phyloP scores from a whole-genome alignment of 371 early-diverging fungal genomes.

The Sporodiniella umbellata region DNA sequence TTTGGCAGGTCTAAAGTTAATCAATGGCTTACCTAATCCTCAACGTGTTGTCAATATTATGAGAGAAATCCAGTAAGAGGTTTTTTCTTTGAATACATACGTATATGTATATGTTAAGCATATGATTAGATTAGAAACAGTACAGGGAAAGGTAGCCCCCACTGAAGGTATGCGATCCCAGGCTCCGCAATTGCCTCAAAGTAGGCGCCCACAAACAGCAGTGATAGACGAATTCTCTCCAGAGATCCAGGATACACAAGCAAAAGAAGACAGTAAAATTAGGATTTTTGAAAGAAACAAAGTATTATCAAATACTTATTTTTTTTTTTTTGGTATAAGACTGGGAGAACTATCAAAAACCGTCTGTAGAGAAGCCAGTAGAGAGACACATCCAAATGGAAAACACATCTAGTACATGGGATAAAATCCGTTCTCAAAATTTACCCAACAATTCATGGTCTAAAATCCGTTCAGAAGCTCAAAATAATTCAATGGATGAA shows the following conservation, averaged over 20 bases:
- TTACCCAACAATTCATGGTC: conserved; percentile 43
- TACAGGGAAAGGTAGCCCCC: conserved; percentile 7
- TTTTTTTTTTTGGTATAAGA: too few species aligned
- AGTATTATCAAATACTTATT: too few species aligned
- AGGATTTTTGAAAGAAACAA: too few species aligned
- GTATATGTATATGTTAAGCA: neutral
- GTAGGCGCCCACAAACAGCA: too few species aligned
- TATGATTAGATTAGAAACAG: conserved; percentile 13
- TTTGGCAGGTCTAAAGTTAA: conserved; percentile 36
- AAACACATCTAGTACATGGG: conserved; percentile 34
- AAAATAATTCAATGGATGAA: conserved; percentile 19
- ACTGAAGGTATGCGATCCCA: neutral
- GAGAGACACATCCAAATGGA: too few species aligned
- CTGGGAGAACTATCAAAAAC: conserved; percentile 4
- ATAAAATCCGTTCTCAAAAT: conserved; percentile 37
- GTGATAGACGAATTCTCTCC: conserved; percentile 10
- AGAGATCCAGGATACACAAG: conserved; percentile 1
- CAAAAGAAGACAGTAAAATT: neutral
- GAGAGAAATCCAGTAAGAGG: conserved; percentile 42
- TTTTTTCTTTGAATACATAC: neutral
- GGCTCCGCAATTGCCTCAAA: conserved; percentile 7
- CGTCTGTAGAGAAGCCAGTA: conserved; percentile 5
- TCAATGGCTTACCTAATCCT: conserved; percentile 38
- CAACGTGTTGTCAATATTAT: conserved; percentile 38
- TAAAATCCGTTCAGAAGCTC: conserved; percentile 34